Conservation (phyloP, 2,329 filamentous ascomycete genomes). For the Hortaea werneckii region DNA sequence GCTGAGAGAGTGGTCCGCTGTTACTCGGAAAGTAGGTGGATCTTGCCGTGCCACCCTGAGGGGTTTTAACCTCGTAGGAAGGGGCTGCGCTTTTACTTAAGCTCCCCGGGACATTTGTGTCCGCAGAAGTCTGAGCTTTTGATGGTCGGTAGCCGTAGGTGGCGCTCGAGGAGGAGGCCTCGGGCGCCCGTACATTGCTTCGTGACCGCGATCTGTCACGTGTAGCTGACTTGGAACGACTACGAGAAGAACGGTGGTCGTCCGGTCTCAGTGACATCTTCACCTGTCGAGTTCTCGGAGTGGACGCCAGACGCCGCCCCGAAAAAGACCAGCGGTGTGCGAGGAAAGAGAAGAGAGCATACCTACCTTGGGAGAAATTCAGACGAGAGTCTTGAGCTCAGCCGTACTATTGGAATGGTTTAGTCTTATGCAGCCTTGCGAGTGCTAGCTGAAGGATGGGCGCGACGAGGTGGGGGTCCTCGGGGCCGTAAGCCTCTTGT, state of each 20-base stretch:
- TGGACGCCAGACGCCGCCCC: no score
- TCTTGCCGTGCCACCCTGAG: conserved; percentile 11
- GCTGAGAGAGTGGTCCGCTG: conserved; percentile 6
- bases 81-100: conserved; percentile 15
- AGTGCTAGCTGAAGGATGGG: no score
- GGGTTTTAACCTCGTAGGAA: conserved; percentile 33
- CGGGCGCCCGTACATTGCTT: conserved; percentile 28
- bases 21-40: conserved; percentile 9
- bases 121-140: conserved; percentile 1
- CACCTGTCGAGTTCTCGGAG: no score
- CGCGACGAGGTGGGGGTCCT: no score
- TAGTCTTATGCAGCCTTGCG: no score
- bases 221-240: conserved; percentile 33
- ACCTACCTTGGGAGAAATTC: no score
- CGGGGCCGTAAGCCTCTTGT: no score
- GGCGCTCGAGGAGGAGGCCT: conserved; percentile 17
- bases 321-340: no score
- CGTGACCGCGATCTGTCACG: conserved; percentile 28
- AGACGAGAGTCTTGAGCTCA: no score
- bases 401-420: no score
- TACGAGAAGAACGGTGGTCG: conserved; percentile 28
- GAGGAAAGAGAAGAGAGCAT: no score
- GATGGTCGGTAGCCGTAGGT: conserved; percentile 14
- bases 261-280: conserved; percentile 30
- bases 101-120: conserved; percentile 12